Evolutionary conservation across 2,329 filamentous ascomycete genomes (phyloP).

Genomic region (Periconia sp.): DNA sequence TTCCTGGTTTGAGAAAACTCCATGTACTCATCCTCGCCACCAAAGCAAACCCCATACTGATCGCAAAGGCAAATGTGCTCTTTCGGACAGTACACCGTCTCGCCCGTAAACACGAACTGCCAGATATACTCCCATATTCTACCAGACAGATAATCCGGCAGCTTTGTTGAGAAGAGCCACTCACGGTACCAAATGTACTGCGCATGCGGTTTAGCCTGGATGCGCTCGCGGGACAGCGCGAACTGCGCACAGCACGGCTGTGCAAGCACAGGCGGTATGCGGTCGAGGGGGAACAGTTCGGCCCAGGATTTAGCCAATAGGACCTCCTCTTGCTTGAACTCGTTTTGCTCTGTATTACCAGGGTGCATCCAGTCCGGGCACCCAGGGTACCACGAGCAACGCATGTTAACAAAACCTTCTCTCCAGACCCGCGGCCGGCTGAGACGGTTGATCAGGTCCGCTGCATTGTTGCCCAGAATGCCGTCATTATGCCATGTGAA

Average conservation of each 20-base stretch:
- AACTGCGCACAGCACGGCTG: slow-evolving; percentile 71
- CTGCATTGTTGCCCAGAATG: slow-evolving; percentile 51
- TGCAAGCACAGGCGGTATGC: slow-evolving; percentile 58
- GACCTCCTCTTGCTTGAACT: slow-evolving; percentile 52
- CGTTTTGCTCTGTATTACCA: slow-evolving; percentile 45
- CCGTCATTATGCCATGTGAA: slow-evolving; percentile 65
- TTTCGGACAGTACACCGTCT: slow-evolving; percentile 55
- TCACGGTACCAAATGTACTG: slow-evolving; percentile 64
- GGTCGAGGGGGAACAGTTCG: slow-evolving; percentile 56
- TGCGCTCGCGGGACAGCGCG: slow-evolving; percentile 63
- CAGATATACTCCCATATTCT: slow-evolving; percentile 69
- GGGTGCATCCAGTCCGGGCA: slow-evolving; percentile 63
- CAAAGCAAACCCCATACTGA: slow-evolving; percentile 68
- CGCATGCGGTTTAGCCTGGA: slow-evolving; percentile 59
- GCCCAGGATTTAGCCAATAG: slow-evolving; percentile 54
- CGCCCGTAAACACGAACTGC: slow-evolving; percentile 66
- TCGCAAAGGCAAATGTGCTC: slow-evolving; percentile 69
- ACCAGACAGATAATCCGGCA: slow-evolving; percentile 63
- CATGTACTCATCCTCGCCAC: slow-evolving; percentile 55
- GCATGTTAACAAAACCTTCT: slow-evolving; percentile 62
- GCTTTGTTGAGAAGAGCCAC: slow-evolving; percentile 64
- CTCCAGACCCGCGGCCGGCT: slow-evolving; percentile 54
- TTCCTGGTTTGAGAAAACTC: slow-evolving; percentile 56
- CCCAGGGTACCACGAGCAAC: slow-evolving; percentile 61
- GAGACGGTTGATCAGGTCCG: slow-evolving; percentile 53